A percentile compares a stretch with the other conserved stretches of the same genome.
Conservation (phyloP, 2,329 filamentous ascomycete genomes). For the Fusarium protoensiforme region DNA sequence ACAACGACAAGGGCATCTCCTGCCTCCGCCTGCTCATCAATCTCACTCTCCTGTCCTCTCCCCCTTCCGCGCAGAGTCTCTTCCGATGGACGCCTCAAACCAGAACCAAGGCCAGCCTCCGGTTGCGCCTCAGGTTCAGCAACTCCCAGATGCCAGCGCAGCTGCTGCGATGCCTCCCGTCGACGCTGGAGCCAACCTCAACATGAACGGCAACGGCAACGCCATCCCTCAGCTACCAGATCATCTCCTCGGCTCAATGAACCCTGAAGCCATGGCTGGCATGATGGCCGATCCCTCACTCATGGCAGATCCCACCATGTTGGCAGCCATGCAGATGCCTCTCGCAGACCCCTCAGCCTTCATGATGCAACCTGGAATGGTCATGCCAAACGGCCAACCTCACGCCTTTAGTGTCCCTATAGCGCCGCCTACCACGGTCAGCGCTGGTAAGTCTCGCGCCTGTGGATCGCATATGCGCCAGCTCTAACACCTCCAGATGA, state of each 20-base stretch:
- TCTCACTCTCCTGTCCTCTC: neutral
- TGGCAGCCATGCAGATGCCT: slow-evolving; percentile 37
- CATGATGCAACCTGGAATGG: slow-evolving; percentile 45
- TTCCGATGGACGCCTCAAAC: slow-evolving; percentile 33
- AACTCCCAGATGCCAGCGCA: slow-evolving; percentile 23
- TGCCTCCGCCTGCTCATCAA: neutral
- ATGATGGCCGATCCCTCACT: slow-evolving; percentile 41
- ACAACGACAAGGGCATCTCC: neutral
- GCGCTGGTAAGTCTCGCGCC: slow-evolving; percentile 45
- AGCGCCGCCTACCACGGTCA: slow-evolving; percentile 43
- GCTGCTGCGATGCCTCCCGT: slow-evolving; percentile 9
- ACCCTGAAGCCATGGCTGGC: slow-evolving; percentile 38
- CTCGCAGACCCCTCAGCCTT: slow-evolving; percentile 41
- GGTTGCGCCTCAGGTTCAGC: slow-evolving; percentile 32
- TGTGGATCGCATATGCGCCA: neutral
- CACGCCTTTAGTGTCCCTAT: slow-evolving; percentile 40
- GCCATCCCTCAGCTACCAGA: slow-evolving; percentile 34
- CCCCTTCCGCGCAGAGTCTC: neutral
- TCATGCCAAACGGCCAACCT: slow-evolving; percentile 45
- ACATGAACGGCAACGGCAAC: slow-evolving; percentile 16
- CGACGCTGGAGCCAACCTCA: slow-evolving; percentile 15
- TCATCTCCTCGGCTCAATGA: slow-evolving; percentile 34
- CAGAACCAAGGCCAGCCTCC: slow-evolving; percentile 34
- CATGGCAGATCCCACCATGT: slow-evolving; percentile 40
- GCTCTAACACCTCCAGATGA: slow-evolving; percentile 71